Evolutionary conservation across 140 eudicot genomes (phyloP).

Genomic region (Stevia rebaudiana): DNA sequence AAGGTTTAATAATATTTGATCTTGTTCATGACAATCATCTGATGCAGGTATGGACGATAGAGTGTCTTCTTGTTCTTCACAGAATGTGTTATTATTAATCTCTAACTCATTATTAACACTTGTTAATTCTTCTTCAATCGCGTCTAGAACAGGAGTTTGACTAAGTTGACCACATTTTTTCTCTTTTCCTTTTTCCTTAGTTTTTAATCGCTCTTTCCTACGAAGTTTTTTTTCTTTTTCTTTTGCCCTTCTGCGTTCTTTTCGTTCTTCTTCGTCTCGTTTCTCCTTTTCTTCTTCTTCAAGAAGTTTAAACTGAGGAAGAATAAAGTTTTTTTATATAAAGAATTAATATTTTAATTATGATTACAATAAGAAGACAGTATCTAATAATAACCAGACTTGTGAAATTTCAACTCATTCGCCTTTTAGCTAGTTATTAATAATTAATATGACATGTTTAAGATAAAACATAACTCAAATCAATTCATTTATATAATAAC

Average conservation of each 20-base stretch:
- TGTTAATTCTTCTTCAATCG: conserved; percentile 27
- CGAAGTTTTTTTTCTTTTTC: conserved; percentile 90
- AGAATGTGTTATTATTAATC: conserved; percentile 24
- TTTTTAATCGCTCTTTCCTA: conserved; percentile 83
- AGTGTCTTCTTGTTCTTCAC: conserved; percentile 60
- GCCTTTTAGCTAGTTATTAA: not conserved
- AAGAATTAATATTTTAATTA: not conserved
- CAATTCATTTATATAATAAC: not conserved
- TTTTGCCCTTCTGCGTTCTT: conserved; percentile 75
- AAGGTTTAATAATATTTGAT: conserved; percentile 21
- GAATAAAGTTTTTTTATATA: not conserved
- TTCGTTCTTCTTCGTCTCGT: conserved; percentile 91
- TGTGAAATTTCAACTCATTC: not conserved
- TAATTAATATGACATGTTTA: not conserved
- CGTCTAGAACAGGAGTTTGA: conserved; percentile 26
- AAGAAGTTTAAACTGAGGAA: conserved; percentile 71
- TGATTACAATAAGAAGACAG: not conserved
- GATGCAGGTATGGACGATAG: conserved; percentile 36
- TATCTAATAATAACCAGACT: not conserved
- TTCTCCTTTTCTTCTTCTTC: conserved; percentile 98
- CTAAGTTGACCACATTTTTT: conserved; percentile 35
- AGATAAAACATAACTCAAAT: not conserved
- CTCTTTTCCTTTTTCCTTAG: conserved; percentile 70
- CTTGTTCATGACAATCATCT: conserved; percentile 38
- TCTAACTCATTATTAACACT: conserved; percentile 37